phyloP scores from a whole-genome alignment of 2,329 filamentous ascomycete genomes.

The Trichoderma semiorbis region DNA sequence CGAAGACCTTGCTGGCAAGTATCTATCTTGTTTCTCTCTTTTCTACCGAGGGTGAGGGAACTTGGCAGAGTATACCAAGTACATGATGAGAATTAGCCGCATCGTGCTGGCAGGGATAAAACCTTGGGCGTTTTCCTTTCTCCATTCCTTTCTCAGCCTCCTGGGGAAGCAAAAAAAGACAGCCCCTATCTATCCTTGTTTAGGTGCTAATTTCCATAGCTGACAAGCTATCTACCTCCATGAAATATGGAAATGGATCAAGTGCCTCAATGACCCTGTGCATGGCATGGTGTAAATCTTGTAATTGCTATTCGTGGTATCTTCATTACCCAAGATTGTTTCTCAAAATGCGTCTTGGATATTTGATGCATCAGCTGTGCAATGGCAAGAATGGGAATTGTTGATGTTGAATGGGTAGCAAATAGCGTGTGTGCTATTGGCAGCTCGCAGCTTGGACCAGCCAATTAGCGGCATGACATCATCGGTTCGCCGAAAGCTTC shows the following conservation, averaged over 20 bases:
- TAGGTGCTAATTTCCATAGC: background rate
- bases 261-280: background rate
- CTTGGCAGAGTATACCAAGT: background rate
- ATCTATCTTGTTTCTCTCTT: background rate
- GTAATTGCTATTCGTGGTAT: background rate
- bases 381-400: background rate
- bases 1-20: background rate
- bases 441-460: constrained; percentile 26
- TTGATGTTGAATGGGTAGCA: background rate
- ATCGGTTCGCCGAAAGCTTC: background rate
- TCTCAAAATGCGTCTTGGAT: background rate
- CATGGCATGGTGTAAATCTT: background rate
- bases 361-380: background rate
- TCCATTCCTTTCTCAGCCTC: background rate
- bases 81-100: background rate
- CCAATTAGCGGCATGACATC: constrained; percentile 17
- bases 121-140: background rate
- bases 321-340: background rate
- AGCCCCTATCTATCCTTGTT: background rate
- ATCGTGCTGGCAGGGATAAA: background rate
- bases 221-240: background rate
- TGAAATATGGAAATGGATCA: background rate
- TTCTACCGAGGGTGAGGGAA: background rate
- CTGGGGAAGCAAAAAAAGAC: background rate
- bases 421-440: constrained; percentile 24